Percentiles rank a stretch among this genome's conserved stretches.
Conservation (phyloP, 2,329 filamentous ascomycete genomes). For the Verticillium tricorpus region DNA sequence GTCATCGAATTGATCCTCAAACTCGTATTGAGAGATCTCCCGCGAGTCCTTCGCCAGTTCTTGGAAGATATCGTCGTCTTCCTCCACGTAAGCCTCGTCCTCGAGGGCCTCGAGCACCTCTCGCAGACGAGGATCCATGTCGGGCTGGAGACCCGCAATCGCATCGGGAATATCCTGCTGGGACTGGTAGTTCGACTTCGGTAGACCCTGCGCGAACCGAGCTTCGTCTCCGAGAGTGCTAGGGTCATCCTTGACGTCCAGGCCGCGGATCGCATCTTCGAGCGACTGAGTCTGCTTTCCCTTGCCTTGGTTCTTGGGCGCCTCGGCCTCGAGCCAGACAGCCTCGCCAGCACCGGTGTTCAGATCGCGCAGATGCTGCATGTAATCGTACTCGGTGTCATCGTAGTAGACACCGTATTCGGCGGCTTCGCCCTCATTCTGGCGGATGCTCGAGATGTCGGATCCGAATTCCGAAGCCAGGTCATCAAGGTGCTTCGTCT, state of each 20-base stretch:
- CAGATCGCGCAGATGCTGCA: conserved; percentile 97
- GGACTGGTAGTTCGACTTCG: conserved; percentile 77
- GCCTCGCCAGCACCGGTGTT: conserved; percentile 67
- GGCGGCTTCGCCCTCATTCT: conserved; percentile 94
- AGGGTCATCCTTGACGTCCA: conserved; percentile 51
- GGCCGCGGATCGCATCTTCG: conserved; percentile 72
- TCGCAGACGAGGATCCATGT: conserved; percentile 91
- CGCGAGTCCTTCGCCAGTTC: conserved; percentile 63
- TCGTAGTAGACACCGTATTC: conserved; percentile 92
- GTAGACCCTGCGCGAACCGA: conserved; percentile 74
- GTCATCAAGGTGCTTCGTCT: conserved; percentile 67
- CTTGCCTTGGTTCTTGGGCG: conserved; percentile 62
- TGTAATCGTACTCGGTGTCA: conserved; percentile 96
- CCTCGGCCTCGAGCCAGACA: conserved; percentile 74
- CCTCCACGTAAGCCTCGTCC: conserved; percentile 88
- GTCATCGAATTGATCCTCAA: conserved; percentile 59
- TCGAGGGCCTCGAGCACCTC: conserved; percentile 92
- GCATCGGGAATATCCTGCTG: conserved; percentile 91
- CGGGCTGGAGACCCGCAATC: conserved; percentile 90
- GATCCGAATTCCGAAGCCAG: conserved; percentile 71
- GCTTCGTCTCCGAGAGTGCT: conserved; percentile 65
- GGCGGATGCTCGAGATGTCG: conserved; percentile 61
- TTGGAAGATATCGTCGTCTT: conserved; percentile 81
- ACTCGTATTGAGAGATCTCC: conserved; percentile 77
- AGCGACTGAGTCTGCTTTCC: conserved; percentile 71